Base-by-base conservation (phyloP, 208 protist species). In the Wallacemonas sp. region DNA sequence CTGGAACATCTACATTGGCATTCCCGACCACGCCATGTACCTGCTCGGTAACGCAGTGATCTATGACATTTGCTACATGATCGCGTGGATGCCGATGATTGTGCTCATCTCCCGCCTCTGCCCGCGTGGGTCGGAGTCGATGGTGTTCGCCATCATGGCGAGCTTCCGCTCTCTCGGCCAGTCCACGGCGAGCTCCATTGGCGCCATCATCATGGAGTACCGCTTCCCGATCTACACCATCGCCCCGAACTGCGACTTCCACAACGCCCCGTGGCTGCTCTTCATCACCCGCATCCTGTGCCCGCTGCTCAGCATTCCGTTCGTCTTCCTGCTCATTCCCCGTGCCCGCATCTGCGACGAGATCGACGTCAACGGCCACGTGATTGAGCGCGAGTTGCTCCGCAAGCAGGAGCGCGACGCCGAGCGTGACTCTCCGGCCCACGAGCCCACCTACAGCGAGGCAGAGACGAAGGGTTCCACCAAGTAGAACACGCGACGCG, bases 61-160 rank as follows among this genome's bases (percentile, higher is more conserved):
- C 2, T 73, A 76, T 30, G 43, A 87, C 44, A 61, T 83, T 24
- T 66, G 52, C 44, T 79, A 73, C 38, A 80, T 81, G 71, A 36
- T 92, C 5, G 64, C 79, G 19, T 87, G 73, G 55, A 87, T 92
- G 77, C 80, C 86, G 23, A 60, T 61, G 47, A 67, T 87, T 12
- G 73, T 92, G 21, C 73, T 92, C 12, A 80, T 86, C 47, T 81
- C 83, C 5, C 83, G 81, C 33, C 55, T 92, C 2, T 89, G 83
- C 44, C 83, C 86, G 12, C 72, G 71, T 17, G 81, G 78, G 17
- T 72, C 81, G 47, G 85, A 92, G 63, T 71, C 62, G 8, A 92
- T 82, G 54, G 74, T 88, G 44, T 88, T 78, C 38, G 75, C 86
- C 23, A 57, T 88, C 14, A 65, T 92, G 39, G 85, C 82, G 17